Percentiles rank a stretch among this genome's conserved stretches.
phyloP scores from a whole-genome alignment of 257 asterid genomes.

The Solanum sejunctum region DNA sequence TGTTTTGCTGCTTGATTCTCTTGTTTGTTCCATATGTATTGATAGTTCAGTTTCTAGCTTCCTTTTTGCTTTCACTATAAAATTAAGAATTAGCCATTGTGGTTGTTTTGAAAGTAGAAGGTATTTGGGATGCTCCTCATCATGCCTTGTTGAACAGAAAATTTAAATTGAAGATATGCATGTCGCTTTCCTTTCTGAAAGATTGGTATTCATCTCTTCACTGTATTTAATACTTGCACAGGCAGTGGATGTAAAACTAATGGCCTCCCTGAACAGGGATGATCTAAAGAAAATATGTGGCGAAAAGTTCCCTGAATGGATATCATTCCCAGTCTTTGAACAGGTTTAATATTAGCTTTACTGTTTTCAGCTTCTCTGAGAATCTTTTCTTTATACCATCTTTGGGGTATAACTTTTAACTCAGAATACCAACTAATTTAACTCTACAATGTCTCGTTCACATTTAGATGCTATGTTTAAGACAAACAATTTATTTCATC shows the following conservation, averaged over 20 bases:
- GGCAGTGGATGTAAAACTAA: slow-evolving; percentile 84
- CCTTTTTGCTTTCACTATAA: background rate
- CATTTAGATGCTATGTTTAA: background rate
- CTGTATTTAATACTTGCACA: slow-evolving; percentile 20
- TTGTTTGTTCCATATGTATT: background rate
- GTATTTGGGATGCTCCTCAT: background rate
- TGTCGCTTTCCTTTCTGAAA: background rate
- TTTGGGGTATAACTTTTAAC: background rate
- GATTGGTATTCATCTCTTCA: background rate
- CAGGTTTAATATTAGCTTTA: slow-evolving; percentile 39
- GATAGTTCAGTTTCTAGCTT: background rate
- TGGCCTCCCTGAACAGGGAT: slow-evolving; percentile 76
- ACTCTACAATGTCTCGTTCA: background rate
- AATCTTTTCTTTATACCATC: background rate
- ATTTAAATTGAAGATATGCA: background rate
- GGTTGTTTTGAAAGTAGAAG: background rate
- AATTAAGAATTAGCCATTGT: background rate
- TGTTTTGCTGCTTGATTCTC: background rate
- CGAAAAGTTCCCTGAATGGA: slow-evolving; percentile 92
- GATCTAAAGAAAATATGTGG: slow-evolving; percentile 92
- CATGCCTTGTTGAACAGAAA: background rate
- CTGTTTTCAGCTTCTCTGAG: background rate
- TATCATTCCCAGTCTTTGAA: slow-evolving; percentile 88
- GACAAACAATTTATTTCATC: background rate
- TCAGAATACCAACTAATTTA: background rate